Base-by-base conservation (phyloP, 192 early-diverging fungal species). In the Cetraspora pellucida region DNA sequence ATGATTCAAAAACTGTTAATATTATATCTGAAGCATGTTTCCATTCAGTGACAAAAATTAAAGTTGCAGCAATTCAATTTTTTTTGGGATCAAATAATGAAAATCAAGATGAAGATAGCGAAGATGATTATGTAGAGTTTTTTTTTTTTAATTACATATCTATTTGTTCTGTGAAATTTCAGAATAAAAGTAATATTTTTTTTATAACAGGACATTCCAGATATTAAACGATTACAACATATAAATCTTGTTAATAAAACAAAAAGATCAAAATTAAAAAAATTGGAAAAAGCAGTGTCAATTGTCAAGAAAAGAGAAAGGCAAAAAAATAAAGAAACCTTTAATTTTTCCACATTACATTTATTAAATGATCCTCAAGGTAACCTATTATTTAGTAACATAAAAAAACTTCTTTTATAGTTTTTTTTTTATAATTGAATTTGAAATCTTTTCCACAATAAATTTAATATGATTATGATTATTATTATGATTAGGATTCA, bases 1-100 rank as follows among this genome's bases (percentile, higher is more conserved):
- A 96, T 76, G 98, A 98, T 82, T 90, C 93, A 55, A 99, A 99
- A 87, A 98, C 98, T 21, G 96, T 97, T 75, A 99, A 99, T 83
- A 95, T 99, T 19, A 94, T 99, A 82, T 92, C 94, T 17, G 94
- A 97, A 79, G 97, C 97, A 10, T 97, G 95, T 82, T 96, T 98
- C 74, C 97, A 95, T 50, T 90, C 91, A 28, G 89, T 91, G 10
- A 86, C 93, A 81, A 99, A 99, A 82, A 88, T 99, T 45, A 91
- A 93, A 77, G 91, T 95, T 21, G 95, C 95, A 1, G 98, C 97
- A 1, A 81, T 98, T 9, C 91, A 96, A 69, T 99, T 99, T 80
- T 98, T 98, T 79, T 85, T 98, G 74, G 94, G 93, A 67, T 90
- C 88, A 63, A 88, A 90, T 74, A 88, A 93, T 47, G 91, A 92